phyloP scores from a whole-genome alignment of 805 yeast species.

The Saturnispora ahearnii region DNA sequence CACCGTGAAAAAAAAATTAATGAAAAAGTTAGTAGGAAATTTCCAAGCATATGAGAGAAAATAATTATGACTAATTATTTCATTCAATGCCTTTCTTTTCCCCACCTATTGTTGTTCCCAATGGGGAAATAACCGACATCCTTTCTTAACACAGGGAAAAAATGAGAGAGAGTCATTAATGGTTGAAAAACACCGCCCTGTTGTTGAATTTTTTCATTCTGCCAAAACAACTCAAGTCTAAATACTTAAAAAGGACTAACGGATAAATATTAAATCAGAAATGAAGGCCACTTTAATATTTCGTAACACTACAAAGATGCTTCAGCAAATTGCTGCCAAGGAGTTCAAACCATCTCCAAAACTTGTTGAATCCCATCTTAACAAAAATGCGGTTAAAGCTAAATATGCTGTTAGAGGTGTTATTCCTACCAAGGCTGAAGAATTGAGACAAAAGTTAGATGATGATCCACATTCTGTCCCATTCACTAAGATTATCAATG shows the following conservation, averaged over 20 bases:
- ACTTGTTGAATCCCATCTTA: constrained; percentile 46
- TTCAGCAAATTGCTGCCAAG: constrained; percentile 8
- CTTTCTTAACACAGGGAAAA: no score
- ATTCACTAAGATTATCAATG: constrained; percentile 68
- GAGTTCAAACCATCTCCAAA: constrained; percentile 26
- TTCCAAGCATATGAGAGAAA: no score
- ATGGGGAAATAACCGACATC: no score
- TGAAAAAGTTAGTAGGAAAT: no score
- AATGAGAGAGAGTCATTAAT: no score
- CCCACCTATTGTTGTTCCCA: no score
- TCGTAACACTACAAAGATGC: constrained; percentile 4
- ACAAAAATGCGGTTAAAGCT: constrained; percentile 69
- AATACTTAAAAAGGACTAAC: not conserved
- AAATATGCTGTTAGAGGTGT: constrained; percentile 94
- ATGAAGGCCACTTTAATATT: constrained; percentile 5
- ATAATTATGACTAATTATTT: no score
- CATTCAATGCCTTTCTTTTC: no score
- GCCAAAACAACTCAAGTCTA: not conserved
- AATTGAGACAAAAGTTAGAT: constrained; percentile 50
- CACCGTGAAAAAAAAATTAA: no score
- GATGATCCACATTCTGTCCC: constrained; percentile 58
- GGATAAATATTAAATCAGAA: not conserved
- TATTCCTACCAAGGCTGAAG: constrained; percentile 91
- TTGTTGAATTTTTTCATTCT: no score
- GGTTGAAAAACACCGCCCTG: no score